Conservation (phyloP, 352 stramenopile species). For the Aphanomyces euteiches region DNA sequence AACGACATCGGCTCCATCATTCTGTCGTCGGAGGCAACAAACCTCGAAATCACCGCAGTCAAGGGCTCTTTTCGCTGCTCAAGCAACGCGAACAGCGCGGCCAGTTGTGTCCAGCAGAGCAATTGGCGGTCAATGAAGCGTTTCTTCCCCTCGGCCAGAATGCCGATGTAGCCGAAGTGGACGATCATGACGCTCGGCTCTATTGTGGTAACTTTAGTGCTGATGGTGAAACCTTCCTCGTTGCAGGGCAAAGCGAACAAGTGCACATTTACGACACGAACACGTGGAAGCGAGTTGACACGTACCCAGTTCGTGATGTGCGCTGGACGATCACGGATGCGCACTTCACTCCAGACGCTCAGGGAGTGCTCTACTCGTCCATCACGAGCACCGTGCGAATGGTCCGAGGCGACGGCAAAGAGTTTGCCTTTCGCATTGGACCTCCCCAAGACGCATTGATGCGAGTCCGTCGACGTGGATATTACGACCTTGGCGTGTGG, state of each 20-base stretch:
- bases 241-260: conserved; percentile 59
- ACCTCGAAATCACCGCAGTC: not conserved
- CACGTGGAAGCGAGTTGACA: conserved; percentile 51
- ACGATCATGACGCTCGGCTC: conserved; percentile 62
- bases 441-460: conserved; percentile 52
- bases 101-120: conserved; percentile 52
- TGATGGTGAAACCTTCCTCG: conserved; percentile 60
- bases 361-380: conserved; percentile 67
- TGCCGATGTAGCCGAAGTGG: conserved; percentile 67
- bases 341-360: conserved; percentile 73
- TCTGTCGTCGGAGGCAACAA: not conserved
- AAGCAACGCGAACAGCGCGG: conserved; percentile 66
- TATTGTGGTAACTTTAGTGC: conserved; percentile 81
- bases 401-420: conserved; percentile 57
- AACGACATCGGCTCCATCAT: not conserved
- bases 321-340: conserved; percentile 82
- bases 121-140: conserved; percentile 69
- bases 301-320: conserved; percentile 61
- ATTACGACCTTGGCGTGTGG: conserved; percentile 67
- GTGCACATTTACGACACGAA: conserved; percentile 73
- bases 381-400: conserved; percentile 83
- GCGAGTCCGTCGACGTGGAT: conserved; percentile 34
- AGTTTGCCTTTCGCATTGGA: conserved; percentile 30
- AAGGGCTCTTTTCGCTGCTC: conserved; percentile 33
- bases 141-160: conserved; percentile 79